Percentiles rank a stretch among this genome's conserved stretches.
Conservation (phyloP, 2,329 filamentous ascomycete species). For the Sarocladiaceae sp. region DNA sequence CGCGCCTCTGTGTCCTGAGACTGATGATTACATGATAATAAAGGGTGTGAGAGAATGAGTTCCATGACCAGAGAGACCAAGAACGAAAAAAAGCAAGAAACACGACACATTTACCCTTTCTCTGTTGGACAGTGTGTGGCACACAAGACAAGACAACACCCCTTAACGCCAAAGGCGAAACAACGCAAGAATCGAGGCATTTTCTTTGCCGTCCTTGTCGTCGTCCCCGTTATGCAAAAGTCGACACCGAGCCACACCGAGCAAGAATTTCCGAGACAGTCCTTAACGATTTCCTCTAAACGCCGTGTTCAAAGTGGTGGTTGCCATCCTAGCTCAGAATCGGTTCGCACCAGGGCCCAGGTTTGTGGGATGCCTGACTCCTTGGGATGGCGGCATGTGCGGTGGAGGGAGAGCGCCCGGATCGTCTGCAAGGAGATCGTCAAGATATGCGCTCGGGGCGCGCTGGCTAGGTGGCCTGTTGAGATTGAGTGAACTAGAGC, state of each 20-base stretch:
- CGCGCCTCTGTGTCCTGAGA: not conserved
- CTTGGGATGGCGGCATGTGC: constrained; percentile 26
- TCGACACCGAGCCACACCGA: not conserved
- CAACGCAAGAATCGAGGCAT: too few relatives aligned
- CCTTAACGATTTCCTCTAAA: not conserved
- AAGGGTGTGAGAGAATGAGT: not conserved
- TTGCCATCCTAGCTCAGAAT: constrained; percentile 1
- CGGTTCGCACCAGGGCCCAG: constrained; percentile 11
- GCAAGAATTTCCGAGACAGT: not conserved
- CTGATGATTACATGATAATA: constrained; percentile 4
- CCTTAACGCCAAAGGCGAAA: not conserved
- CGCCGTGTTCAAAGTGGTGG: not conserved
- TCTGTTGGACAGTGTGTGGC: too few relatives aligned
- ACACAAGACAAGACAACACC: too few relatives aligned
- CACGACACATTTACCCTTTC: too few relatives aligned
- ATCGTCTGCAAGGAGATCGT: constrained; percentile 83
- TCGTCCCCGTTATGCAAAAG: constrained; percentile 3
- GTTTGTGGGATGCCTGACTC: constrained; percentile 15
- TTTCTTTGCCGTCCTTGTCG: too few relatives aligned
- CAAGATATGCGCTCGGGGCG: constrained; percentile 83
- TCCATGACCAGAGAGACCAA: not conserved
- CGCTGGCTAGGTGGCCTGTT: constrained; percentile 56
- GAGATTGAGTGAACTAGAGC: constrained; percentile 64
- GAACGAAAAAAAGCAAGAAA: too few relatives aligned
- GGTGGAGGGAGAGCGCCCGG: constrained; percentile 45